Base-by-base conservation (phyloP, 495 filamentous ascomycete species). In the Aspergillus sclerotiicarbonarius region DNA sequence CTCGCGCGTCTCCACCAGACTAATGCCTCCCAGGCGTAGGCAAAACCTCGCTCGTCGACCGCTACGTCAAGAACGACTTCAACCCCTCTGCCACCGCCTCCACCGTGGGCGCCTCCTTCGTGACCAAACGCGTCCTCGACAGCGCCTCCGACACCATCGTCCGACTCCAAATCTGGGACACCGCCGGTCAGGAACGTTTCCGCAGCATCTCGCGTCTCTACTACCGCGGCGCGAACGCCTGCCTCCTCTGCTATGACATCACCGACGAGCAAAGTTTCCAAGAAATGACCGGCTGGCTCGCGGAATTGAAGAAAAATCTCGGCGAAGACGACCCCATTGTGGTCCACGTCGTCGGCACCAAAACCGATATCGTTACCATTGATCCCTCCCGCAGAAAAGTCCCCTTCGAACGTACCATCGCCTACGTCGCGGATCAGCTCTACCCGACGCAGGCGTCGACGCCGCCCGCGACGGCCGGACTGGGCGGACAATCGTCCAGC, bases 301-400 rank as follows among this genome's bases (percentile, higher is more conserved):
- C 79, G 51, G 92, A 96, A 72, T 77, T 92, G 30, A 86, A 86
- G 60, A 79, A 82, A 53, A 90, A 92, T 60, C 76, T 91, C 29
- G 72, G 68, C 37, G 70, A 64, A 8, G 67, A 64, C 9, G 74
- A 82, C 51, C 90, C 91, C 57, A 82, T 96, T 29, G 88, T 98
- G n/a, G 83, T 98, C 8, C 94, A 98, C 66, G 89, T 98, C 35
- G 94, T 97, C 1, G 94, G 94, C 49, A 97, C 94, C 4, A 98
- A 98, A 69, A 87, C 87, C 55, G 94, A 98, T 71, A 82, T 97
- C 25, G 92, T 96, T 21, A 87, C 90, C 8, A 74, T 84, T 33
- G 90, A 96, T 53, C 94, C 94, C 4, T 72, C 77, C 4, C 74
- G 78, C 45, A 83, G 94, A 39, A 82, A 90, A 62, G 90, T 98